Evolutionary conservation across 805 yeast genomes (phyloP), one percentile per base, ranked within the genome.

Genomic region (Lipomyces japonicus): DNA sequence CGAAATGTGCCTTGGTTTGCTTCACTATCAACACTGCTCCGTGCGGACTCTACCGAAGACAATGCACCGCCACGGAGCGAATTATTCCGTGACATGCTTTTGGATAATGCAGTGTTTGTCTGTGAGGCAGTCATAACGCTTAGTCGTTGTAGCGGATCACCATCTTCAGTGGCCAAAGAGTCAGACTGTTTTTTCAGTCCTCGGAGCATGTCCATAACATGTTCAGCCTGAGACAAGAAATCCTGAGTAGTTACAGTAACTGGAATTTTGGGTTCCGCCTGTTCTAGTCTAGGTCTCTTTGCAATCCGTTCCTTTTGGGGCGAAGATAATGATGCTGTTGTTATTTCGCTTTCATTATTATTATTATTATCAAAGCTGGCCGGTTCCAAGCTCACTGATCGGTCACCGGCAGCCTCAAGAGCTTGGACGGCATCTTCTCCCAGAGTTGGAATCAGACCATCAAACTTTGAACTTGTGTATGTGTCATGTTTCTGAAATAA

Each of bases 401-500:
- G 6, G 9, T 24, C 34, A 25, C 30, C 22, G 22, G 44, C 42
- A 1, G 42, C 39, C 2, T 42, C 42, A 18, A 7, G 36, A 46
- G 6, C 42, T 39, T 44, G 38, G 36, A 32, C 41, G n/a, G 38
- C 25, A 23, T 22, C 38, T 28, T 21, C 44, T 9, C 36, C 45
- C 24, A 32, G 10, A 12, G 25, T 28, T 21, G 16, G 35, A 30
- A 64, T 42, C 2, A 63, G 55, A n/a, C 59, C 61, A 16, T 65
- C 63, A 22, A 61, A 51, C 24, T 53, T 51, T 2, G 55, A 50
- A 24, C 53, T 57, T 3, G 68, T 64, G 32, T 59, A 63, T 0
- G 68, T 62, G 35, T 65, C 65, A 21, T 55, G 60, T 19, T 48
- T 42, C 23, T 58, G 60, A 39, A 64, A 63, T 4, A 64, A 44